Evolutionary conservation across 2,329 filamentous ascomycete species (phyloP), one percentile per base, ranked within the genome.

Genomic region (Fusarium sp.): DNA sequence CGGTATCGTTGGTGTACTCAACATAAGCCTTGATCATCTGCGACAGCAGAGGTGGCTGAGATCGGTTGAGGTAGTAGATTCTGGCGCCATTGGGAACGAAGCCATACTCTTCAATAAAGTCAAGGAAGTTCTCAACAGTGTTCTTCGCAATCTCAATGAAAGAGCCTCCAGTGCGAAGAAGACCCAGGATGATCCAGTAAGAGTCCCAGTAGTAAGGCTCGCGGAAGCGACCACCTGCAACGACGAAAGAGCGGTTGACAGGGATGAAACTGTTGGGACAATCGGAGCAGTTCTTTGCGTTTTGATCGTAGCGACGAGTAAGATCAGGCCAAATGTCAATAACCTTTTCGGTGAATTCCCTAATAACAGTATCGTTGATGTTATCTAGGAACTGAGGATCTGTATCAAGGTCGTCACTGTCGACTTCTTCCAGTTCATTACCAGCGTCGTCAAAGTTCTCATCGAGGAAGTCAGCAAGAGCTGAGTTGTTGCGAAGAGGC

Each of bases 191-290:
- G 51, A 91, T 90, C 89, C 88, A 91, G 80, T 87, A 91, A 32
- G 88, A 89, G 77, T 92, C 89, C 90, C 90, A 92, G 77, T 92
- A 92, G 75, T 92, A 92, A 3, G 88, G 85, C 78, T 92, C 90
- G 34, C 90, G 84, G 82, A 92, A 92, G 30, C 90, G 87, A n/a
- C 90, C 90, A 15, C 90, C 90, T 6, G 90, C 89, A 18, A 92
- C 85, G n/a, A 92, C 88, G 73, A 92, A 92, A 5, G 88, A 90
- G 61, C 88, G 86, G 73, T 90, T 90, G 63, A 92, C 76, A 9
- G 89, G 87, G 59, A 92, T 87, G 78, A 90, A 91, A 75, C 89
- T 91, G 72, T 85, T 85, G 34, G 88, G 88, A 66, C 89, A 92
- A 34, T 83, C 84, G 11, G 83, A 81, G 80, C 89, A 91, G 71